Conservation (phyloP, 208 protist genomes). For the Leptomonas pyrrhocoris region DNA sequence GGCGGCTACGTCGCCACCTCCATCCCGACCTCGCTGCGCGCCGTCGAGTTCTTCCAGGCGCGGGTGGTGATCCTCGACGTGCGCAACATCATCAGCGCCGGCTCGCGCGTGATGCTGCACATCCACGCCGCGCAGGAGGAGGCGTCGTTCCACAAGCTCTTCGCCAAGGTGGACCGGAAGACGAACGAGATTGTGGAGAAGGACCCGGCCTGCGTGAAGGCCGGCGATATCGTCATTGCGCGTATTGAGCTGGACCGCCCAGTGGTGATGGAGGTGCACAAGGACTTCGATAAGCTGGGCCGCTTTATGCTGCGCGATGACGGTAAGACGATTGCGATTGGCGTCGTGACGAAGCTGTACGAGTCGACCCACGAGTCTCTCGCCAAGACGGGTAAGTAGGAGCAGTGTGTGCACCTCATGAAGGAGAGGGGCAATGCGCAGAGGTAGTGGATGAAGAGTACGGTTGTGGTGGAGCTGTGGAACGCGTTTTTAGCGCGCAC, state of each 20-base stretch:
- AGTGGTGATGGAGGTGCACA: conserved; percentile 93
- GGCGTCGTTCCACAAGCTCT: conserved; percentile 87
- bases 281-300: conserved; percentile 95
- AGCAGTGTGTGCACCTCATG: neutral
- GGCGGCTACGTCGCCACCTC: conserved; percentile 92
- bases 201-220: conserved; percentile 93
- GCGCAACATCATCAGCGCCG: conserved; percentile 95
- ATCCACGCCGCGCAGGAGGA: conserved; percentile 95
- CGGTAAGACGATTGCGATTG: conserved; percentile 92
- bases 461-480: no score
- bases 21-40: conserved; percentile 74
- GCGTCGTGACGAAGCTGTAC: conserved; percentile 87
- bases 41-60: conserved; percentile 94
- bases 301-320: conserved; percentile 97
- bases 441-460: no score
- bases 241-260: conserved; percentile 88
- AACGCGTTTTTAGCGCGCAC: no score
- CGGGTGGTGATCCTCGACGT: conserved; percentile 95
- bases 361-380: conserved; percentile 81
- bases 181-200: conserved; percentile 91
- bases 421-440: neutral
- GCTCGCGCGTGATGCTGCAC: conserved; percentile 94
- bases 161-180: conserved; percentile 93
- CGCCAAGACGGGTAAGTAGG: conserved; percentile 40
- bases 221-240: conserved; percentile 91